Base-by-base conservation (phyloP, 2,329 filamentous ascomycete species). In the Fusarium pilosicola region DNA sequence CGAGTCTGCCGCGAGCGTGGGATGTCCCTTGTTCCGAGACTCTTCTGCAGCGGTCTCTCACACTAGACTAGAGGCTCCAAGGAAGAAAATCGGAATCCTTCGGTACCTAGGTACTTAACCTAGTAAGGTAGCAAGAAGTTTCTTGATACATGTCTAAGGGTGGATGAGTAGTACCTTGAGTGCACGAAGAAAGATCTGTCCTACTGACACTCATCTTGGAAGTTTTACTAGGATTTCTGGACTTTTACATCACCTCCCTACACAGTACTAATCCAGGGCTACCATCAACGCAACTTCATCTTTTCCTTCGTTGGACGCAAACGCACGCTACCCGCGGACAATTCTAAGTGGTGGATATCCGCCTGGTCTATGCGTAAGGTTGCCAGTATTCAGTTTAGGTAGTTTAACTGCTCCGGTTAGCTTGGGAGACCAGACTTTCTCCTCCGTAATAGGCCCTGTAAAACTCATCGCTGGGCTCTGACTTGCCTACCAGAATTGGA, bases 321-420 rank as follows among this genome's bases (percentile, higher is more conserved):
- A 51, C 17, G 30, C 18, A 55, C 65, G 22, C 49, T 57, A 24
- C n/a, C 55, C 18, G 49, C 39, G 24, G 41, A 38, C 28, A 51
- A 41, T 63, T 71, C 46, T 68, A 36, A 62, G 22, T 64, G 70
- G 70, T 64, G 62, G 59, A 52, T 52, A 72, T 56, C 34, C 38
- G 15, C 45, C 30, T 68, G 58, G 62, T 17, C 55, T 49, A 65
- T 58, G 66, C 51, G 61, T 58, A 45, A 49, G n/a, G 49, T 54
- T 22, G 18, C 18, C n/a, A 36, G 42, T 38, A 57, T 44, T 62
- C 56, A 67, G 55, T 34, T 34, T 38, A 69, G 32, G 32, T 32
- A 32, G 54, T 36, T 49, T 34, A 66, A 73, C 62, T 59, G 42
- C 30, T 44, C 41, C 5, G n/a, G 32, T 49, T 73, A 59, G 46